Base-by-base conservation (phyloP, 2,329 filamentous ascomycete genomes). In the Colletotrichum sidae region DNA sequence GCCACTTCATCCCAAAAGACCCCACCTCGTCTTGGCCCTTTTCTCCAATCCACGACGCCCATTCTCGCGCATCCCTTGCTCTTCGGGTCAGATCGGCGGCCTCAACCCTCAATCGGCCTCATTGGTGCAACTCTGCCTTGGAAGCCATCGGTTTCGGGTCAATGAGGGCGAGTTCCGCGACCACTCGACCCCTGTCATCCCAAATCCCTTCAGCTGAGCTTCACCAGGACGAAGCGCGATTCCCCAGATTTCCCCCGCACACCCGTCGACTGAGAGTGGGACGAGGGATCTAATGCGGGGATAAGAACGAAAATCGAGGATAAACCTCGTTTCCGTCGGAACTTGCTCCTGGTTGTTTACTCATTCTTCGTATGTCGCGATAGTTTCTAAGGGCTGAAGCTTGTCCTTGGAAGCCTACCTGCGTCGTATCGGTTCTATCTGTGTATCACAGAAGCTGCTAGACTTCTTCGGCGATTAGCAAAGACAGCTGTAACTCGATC, bases 201-300 rank as follows among this genome's bases (percentile, higher is more conserved):
- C 15, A 13, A 59, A 17, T 39, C 17, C 33, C 10, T 37, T 38
- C 25, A 5, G 10, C 12, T 15, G 9, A 13, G 25, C 33, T 8
- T 51, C 55, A 37, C 33, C 35, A 50, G 17, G 7, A 38, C 13
- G 46, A 39, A 10, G 52, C 41, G 46, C 52, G 39, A 9, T 65
- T 65, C 62, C 58, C 62, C 62, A 39, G 62, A 62, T 57, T 65
- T 44, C 58, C 62, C 62, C 62, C 62, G 58, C 62, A 61, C 25
- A 25, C 62, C 25, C 35, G 49, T 53, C 46, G 34, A 44, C 53
- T 10, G 35, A 53, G 25, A 47, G 62, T 53, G 46, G 62, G 47
- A 62, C 47, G 45, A 46, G 9, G 41, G 46, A 62, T 42, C 42
- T 1, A 15, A 46, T 62, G 62, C 62, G 58, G 62, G 62, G 58